A percentile compares a stretch with the other conserved stretches of the same genome.
These are phyloP conservation scores for Thermoascus crustaceus DNA, from an alignment of 2,329 filamentous ascomycete genomes.

Conservation along the genomic window DNA sequence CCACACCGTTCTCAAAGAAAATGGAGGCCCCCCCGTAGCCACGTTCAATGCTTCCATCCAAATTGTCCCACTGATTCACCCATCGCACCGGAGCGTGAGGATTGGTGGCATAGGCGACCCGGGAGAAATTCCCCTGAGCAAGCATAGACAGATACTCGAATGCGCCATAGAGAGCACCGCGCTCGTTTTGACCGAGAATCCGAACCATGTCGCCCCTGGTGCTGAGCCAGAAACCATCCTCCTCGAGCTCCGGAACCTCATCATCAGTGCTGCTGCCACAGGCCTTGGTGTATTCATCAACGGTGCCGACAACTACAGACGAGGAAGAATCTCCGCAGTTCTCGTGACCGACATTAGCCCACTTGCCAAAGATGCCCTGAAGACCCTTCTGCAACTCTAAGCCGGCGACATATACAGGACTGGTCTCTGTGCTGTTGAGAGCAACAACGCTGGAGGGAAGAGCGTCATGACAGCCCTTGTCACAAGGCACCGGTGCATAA, in stretches of 20 bases:
- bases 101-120: slow-evolving; percentile 43
- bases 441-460: slow-evolving; percentile 45
- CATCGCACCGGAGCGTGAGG: slow-evolving; percentile 57
- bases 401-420: slow-evolving; percentile 53
- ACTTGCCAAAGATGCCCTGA: slow-evolving; percentile 47
- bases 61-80: slow-evolving; percentile 68
- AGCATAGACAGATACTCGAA: slow-evolving; percentile 61
- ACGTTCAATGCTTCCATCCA: slow-evolving; percentile 58
- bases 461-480: slow-evolving; percentile 27
- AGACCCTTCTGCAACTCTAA: slow-evolving; percentile 53
- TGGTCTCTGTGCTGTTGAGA: slow-evolving; percentile 46
- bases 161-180: slow-evolving; percentile 60
- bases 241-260: slow-evolving; percentile 19
- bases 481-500: slow-evolving; percentile 48
- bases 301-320: slow-evolving; percentile 23
- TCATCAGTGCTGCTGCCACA: slow-evolving; percentile 14
- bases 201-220: slow-evolving; percentile 40
- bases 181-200: slow-evolving; percentile 58
- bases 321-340: slow-evolving; percentile 14
- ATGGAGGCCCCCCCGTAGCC: slow-evolving; percentile 62
- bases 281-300: slow-evolving; percentile 20
- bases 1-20: slow-evolving; percentile 53
- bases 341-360: slow-evolving; percentile 28
- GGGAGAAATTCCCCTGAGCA: slow-evolving; percentile 49
- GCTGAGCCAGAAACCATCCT: slow-evolving; percentile 52